Evolutionary conservation across 2,329 filamentous ascomycete species (phyloP), one percentile per base, ranked within the genome.

Genomic region (Fusarium sarcochroum): DNA sequence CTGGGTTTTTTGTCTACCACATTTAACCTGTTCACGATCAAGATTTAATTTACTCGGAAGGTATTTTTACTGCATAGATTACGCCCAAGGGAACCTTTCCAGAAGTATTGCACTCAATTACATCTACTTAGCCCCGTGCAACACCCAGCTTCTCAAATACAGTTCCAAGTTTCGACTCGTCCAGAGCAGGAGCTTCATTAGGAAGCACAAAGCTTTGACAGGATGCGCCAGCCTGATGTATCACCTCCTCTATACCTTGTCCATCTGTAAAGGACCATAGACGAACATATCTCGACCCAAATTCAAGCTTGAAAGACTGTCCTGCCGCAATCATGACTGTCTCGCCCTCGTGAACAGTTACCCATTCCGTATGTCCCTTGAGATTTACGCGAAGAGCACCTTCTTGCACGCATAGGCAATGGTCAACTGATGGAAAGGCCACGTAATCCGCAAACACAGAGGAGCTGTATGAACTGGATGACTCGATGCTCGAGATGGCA

Each of bases 401-500:
- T 59, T 87, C 84, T 41, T 80, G 75, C 0, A 86, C 79, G 54
- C 78, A 81, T 46, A 88, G 78, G 52, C 84, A 86, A 71, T 88
- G 86, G 65, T 87, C 85, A 2, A 84, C 83, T 0, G 73, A 73
- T 0, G 73, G 53, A 63, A 88, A 88, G 0, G 76, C 79, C 30
- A 87, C 58, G 58, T 74, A 80, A 23, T 74, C 72, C 0, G 70
- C 71, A 5, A 84, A 77, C 1, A 80, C 58, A 7, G 79, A 78
- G 11, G 68, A 59, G 1, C 70, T 70, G 58, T 84, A 83, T 1
- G 76, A 62, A 53, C 73, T 76, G 2, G 78, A 83, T 1, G 77
- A 78, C 67, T 88, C 85, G 32, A 89, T 81, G 53, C 82, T 84
- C 2, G 82, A 84, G 58, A 89, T 87, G 11, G 84, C 80, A 56